Percentiles rank a stretch among this genome's conserved stretches.
Evolutionary conservation across 2,329 filamentous ascomycete genomes (phyloP).

Genomic region (Aspergillus puulaauensis): DNA sequence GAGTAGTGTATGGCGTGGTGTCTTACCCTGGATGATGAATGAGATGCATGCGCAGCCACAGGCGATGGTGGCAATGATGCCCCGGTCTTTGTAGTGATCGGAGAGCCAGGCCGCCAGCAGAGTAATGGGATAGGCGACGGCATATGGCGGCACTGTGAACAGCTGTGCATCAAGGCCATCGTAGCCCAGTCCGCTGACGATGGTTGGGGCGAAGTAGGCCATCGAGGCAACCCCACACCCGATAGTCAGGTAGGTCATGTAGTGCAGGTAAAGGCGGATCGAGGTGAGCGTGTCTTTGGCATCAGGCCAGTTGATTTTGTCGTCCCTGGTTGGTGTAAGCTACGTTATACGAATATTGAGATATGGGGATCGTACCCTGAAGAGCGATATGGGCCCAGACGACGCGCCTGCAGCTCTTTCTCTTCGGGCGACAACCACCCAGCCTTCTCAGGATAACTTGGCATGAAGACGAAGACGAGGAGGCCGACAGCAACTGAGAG

Average conservation of each 20-base stretch:
- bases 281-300: constrained; percentile 1
- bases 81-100: constrained; percentile 2
- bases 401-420: constrained; percentile 5
- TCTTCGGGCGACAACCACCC: constrained; percentile 16
- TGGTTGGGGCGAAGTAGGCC: constrained; percentile 34
- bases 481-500: background rate
- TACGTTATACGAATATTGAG: background rate
- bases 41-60: background rate
- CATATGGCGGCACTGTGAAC: constrained; percentile 20
- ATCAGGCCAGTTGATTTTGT: constrained; percentile 9
- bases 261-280: constrained; percentile 3
- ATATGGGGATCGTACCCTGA: background rate
- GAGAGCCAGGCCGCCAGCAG: constrained; percentile 7
- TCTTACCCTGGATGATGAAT: background rate
- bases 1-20: too few species aligned
- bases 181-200: constrained; percentile 21
- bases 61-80: background rate
- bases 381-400: background rate
- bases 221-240: constrained; percentile 16
- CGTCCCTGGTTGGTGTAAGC: background rate
- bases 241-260: constrained; percentile 1
- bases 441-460: constrained; percentile 21
- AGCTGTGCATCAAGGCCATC: constrained; percentile 17
- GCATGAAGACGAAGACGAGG: constrained; percentile 16
- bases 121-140: constrained; percentile 16